These are phyloP conservation scores for Pseudopyricularia cyperi DNA, from an alignment of 2,329 filamentous ascomycete species.

Conservation along the genomic window DNA sequence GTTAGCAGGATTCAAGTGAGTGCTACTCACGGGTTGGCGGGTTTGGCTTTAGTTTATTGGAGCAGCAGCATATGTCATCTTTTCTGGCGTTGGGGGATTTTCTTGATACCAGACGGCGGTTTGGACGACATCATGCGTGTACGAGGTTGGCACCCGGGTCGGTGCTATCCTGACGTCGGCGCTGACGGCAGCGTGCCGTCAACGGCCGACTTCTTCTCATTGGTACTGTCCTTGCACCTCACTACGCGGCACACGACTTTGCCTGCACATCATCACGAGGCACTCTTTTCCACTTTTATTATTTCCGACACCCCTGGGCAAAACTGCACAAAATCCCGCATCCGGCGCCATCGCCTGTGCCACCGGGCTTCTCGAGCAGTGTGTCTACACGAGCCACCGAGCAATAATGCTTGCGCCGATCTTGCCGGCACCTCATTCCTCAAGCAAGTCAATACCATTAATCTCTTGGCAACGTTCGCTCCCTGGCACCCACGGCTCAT, in stretches of 20 bases:
- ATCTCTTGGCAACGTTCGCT: not conserved
- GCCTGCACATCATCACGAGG: no score
- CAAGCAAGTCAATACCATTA: not conserved
- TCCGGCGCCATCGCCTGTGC: not conserved
- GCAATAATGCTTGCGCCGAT: not conserved
- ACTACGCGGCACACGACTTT: not conserved
- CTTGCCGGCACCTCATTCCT: not conserved
- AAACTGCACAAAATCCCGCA: not conserved
- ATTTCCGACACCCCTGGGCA: not conserved
- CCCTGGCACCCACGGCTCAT: not conserved
- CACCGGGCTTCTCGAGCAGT: not conserved
- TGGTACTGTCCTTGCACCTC: not conserved
- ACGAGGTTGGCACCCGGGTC: not conserved
- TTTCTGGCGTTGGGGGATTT: conserved; percentile 1
- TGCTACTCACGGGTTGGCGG: not conserved
- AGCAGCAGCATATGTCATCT: not conserved
- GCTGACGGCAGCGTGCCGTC: not conserved
- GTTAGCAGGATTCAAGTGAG: not conserved
- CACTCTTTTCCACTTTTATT: not conserved
- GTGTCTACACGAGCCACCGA: not conserved
- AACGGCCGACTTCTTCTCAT: not conserved
- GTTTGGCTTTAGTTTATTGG: not conserved
- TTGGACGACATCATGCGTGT: not conserved
- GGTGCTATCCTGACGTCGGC: not conserved
- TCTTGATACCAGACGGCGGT: not conserved